A percentile compares a stretch with the other conserved stretches of the same genome.
phyloP scores from a whole-genome alignment of 352 stramenopile species.

The Phytophthora lateralis region DNA sequence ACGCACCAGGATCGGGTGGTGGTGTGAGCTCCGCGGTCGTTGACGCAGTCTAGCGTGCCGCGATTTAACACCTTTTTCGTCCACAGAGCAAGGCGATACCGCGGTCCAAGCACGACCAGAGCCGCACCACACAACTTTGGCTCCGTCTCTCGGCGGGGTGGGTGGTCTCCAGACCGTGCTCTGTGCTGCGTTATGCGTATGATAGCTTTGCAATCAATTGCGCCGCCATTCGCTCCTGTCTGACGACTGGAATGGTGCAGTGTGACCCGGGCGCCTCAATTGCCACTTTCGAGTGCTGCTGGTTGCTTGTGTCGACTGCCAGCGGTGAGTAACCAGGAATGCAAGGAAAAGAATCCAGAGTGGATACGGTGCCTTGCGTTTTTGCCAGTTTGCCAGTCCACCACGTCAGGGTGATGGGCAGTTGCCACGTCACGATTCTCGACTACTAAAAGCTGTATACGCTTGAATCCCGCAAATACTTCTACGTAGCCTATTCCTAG shows the following conservation, averaged over 20 bases:
- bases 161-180: not conserved
- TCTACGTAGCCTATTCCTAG: not conserved
- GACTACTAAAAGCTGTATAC: constrained; percentile 24
- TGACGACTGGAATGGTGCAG: not conserved
- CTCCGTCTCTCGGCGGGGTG: not conserved
- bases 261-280: too few relatives aligned
- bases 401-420: constrained; percentile 13
- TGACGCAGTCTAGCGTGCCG: not conserved
- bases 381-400: too few relatives aligned
- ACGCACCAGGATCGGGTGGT: not conserved
- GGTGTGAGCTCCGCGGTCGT: not conserved
- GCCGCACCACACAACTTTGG: not conserved
- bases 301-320: too few relatives aligned
- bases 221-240: too few relatives aligned
- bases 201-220: too few relatives aligned
- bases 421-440: constrained; percentile 11
- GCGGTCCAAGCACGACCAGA: not conserved
- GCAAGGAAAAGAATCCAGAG: too few relatives aligned
- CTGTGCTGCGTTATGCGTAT: too few relatives aligned
- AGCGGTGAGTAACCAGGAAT: too few relatives aligned
- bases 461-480: constrained; percentile 7
- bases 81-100: not conserved
- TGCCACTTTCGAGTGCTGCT: too few relatives aligned
- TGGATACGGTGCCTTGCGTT: too few relatives aligned
- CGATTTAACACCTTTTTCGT: not conserved